Evolutionary conservation across 305 asterid genomes (phyloP).

Genomic region (Withania somnifera): DNA sequence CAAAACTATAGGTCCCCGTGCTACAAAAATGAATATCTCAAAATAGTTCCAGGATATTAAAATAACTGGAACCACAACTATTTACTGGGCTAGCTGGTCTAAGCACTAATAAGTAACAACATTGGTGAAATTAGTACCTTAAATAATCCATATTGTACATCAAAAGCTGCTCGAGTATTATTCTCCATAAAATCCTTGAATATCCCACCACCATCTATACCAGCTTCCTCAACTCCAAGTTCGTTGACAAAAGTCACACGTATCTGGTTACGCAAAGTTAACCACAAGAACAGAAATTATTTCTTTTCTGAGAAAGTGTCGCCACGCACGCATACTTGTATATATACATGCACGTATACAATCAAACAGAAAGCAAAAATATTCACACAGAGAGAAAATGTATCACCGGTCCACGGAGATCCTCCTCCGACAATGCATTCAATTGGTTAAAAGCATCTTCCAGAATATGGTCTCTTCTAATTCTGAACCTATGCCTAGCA

Average conservation of each 20-base stretch:
- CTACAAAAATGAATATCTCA: background rate
- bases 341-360: background rate
- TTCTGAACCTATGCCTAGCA: conserved; percentile 63
- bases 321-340: background rate
- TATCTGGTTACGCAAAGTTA: conserved; percentile 36
- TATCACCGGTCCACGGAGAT: conserved; percentile 76
- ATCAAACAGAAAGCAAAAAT: background rate
- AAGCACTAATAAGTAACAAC: background rate
- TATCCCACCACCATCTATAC: conserved; percentile 99
- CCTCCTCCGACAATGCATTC: conserved; percentile 71
- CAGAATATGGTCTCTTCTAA: conserved; percentile 76
- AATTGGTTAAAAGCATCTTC: conserved; percentile 89
- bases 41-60: background rate
- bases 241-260: conserved; percentile 85
- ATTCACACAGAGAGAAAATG: background rate
- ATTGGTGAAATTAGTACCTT: conserved; percentile 43
- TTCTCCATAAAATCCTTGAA: conserved; percentile 99
- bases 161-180: conserved; percentile 83
- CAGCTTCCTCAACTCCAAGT: conserved; percentile 98
- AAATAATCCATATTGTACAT: conserved; percentile 92
- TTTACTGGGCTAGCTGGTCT: background rate
- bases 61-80: background rate
- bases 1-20: background rate
- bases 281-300: conserved; percentile 11
- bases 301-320: background rate